These are phyloP conservation scores for Paraurostyla sp. DNA, from an alignment of 73 alveolate genomes.

Conservation along the genomic window DNA sequence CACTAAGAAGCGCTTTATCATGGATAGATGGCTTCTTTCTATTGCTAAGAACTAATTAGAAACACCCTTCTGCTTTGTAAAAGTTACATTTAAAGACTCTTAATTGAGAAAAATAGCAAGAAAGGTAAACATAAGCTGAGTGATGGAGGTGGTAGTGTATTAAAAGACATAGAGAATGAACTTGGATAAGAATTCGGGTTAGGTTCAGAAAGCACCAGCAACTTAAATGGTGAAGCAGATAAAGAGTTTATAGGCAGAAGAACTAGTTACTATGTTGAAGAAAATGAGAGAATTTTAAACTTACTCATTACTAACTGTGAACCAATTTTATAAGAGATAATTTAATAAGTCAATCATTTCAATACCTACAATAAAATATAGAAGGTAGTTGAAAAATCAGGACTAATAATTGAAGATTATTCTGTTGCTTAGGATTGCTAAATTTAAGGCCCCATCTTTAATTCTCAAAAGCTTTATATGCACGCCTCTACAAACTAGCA, in stretches of 20 bases:
- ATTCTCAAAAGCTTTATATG: constrained; percentile 2
- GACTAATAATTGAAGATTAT: constrained; percentile 9
- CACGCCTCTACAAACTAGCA: not conserved
- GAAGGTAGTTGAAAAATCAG: constrained; percentile 20
- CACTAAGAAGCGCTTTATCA: constrained; percentile 91
- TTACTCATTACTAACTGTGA: constrained; percentile 62
- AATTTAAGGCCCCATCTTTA: constrained; percentile 31
- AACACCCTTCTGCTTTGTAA: constrained; percentile 62
- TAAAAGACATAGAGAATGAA: constrained; percentile 16
- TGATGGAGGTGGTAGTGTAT: not conserved
- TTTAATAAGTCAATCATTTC: constrained; percentile 34
- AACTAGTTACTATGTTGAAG: constrained; percentile 64
- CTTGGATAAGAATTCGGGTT: constrained; percentile 12
- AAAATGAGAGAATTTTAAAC: constrained; percentile 54
- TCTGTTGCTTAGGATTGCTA: not conserved
- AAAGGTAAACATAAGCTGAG: constrained; percentile 1
- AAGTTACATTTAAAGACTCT: constrained; percentile 16
- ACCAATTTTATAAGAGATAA: constrained; percentile 60
- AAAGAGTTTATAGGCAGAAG: not conserved
- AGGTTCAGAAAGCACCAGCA: no score
- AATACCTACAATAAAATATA: constrained; percentile 50
- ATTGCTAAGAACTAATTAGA: constrained; percentile 83
- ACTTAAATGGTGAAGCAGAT: not conserved
- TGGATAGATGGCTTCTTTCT: constrained; percentile 87
- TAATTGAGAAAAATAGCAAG: not conserved